A percentile compares a stretch with the other conserved stretches of the same genome.
phyloP scores from a whole-genome alignment of 2,329 filamentous ascomycete genomes.

The Scopulariopsis brevicaulis region DNA sequence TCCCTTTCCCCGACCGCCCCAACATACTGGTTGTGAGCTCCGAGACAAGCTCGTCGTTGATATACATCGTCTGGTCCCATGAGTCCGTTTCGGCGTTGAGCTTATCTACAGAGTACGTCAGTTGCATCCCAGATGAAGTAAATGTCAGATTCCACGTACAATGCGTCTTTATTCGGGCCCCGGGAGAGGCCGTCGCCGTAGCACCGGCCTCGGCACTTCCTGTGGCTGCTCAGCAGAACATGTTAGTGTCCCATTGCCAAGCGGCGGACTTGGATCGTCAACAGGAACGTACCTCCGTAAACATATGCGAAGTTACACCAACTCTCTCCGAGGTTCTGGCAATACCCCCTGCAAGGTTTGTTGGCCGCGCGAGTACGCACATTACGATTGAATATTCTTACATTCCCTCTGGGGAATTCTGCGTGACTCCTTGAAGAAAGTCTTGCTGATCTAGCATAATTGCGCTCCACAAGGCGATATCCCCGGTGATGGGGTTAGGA shows the following conservation, averaged over 20 bases:
- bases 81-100: neutral
- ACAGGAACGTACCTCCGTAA: neutral
- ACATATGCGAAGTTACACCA: neutral
- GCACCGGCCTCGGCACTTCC: neutral
- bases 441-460: neutral
- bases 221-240: neutral
- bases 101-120: neutral
- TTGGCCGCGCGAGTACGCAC: neutral
- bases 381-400: neutral
- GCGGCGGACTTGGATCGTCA: neutral
- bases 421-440: neutral
- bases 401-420: neutral
- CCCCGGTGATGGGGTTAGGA: neutral
- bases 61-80: neutral
- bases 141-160: neutral
- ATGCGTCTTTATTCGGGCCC: neutral
- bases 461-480: neutral
- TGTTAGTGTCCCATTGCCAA: neutral
- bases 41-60: neutral
- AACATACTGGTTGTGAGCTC: neutral
- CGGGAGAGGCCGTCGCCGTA: neutral
- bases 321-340: neutral
- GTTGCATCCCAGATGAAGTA: neutral
- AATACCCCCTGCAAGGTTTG: neutral
- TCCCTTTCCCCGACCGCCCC: neutral